Percentiles rank a stretch among this genome's conserved stretches.
Conservation (phyloP, 2,329 filamentous ascomycete species). For the Rutstroemia sp. region DNA sequence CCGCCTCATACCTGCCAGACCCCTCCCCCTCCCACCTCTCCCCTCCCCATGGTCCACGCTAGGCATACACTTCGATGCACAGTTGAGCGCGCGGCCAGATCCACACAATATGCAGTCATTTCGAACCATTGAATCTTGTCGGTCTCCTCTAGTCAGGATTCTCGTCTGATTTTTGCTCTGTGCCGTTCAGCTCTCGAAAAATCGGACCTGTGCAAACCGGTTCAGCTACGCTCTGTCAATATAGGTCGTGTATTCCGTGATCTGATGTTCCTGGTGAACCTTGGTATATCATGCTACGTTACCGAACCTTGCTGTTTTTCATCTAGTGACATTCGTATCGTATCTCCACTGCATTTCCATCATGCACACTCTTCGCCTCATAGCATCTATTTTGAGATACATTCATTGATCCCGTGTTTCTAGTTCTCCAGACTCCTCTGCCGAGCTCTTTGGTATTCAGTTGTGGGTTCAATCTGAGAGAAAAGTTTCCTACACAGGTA, state of each 20-base stretch:
- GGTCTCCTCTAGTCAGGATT: neutral
- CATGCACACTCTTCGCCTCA: neutral
- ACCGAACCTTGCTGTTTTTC: neutral
- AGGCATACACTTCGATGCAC: too few relatives aligned
- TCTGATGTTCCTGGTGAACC: neutral
- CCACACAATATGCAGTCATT: neutral
- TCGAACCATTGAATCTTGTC: neutral
- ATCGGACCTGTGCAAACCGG: neutral
- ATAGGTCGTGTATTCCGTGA: neutral
- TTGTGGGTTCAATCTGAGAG: neutral
- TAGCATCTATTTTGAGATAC: neutral
- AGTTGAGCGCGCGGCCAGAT: neutral
- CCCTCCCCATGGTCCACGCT: too few relatives aligned
- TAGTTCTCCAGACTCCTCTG: neutral
- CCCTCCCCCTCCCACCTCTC: too few relatives aligned
- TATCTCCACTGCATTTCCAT: neutral
- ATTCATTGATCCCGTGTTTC: neutral
- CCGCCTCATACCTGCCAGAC: too few relatives aligned
- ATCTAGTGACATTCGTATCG: neutral
- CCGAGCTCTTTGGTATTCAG: neutral
- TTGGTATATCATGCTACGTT: neutral
- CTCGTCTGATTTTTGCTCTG: too few relatives aligned
- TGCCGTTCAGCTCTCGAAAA: neutral
- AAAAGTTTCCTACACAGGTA: neutral
- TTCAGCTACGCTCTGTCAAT: neutral